Evolutionary conservation across 345 rosid genomes (phyloP), one percentile per base, ranked within the genome.

Genomic region (Tarenaya hassleriana): DNA sequence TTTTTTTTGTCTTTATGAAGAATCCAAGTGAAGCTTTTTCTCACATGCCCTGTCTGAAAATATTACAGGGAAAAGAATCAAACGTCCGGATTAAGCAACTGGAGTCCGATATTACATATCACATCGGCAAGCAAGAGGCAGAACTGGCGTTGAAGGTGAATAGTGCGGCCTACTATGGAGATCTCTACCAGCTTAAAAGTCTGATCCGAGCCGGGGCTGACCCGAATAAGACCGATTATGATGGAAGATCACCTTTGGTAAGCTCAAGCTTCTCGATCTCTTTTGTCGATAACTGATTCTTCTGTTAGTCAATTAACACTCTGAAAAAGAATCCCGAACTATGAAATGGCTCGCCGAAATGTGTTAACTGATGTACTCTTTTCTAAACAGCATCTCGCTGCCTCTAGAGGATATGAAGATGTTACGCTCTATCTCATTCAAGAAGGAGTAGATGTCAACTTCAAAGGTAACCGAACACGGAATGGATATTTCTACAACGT

Each of bases 201-300:
- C 46, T 89, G 61, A 63, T 89, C 20, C 68, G 72, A 62, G 81
- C 79, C 11, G 95, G 97, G 21, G 88, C 76, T 8, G 71, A 86
- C 69, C 90, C 95, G 1, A 66, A 72, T 8, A 73, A 68, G 55
- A 66, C 81, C 7, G 97, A 89, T 72, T 86, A 89, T 59, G 76
- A 72, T 34, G 86, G 95, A 52, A 76, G 95, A 74, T 77, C 94
- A 1, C 90, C 97, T 20, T 60, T 89, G 92, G 97, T 89, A 81
- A 52, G 50, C 8, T 46, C 13, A 47, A 49, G 33, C 33, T 52
- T 58, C 16, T 50, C 3, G 0, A 46, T 15, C 56, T 58, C 47
- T 24, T 24, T 24, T 5, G n/a, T n/a, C n/a, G n/a, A n/a, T n/a
- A n/a, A n/a, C n/a, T n/a, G n/a, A n/a, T n/a, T n/a, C n/a, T n/a